phyloP scores from a whole-genome alignment of 768 basidiomycete genomes.

The Macrolepiota dolichaula region DNA sequence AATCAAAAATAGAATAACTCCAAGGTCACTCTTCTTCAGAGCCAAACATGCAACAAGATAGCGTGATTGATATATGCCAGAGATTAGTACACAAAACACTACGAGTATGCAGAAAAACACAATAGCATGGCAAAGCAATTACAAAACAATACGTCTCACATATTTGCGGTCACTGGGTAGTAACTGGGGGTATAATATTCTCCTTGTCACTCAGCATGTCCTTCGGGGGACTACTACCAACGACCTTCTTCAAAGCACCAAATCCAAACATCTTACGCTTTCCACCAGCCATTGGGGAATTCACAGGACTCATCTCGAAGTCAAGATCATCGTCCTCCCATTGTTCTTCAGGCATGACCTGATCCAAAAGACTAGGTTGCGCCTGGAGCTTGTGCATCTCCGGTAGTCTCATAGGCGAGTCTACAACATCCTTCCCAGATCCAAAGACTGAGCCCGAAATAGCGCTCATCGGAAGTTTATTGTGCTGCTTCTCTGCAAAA shows the following conservation, averaged over 20 bases:
- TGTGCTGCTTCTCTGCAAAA: conserved; percentile 43
- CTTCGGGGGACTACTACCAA: conserved; percentile 18
- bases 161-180: not conserved
- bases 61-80: too few relatives aligned
- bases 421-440: conserved; percentile 29
- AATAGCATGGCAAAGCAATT: conserved; percentile 1
- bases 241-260: conserved; percentile 15
- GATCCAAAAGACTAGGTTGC: conserved; percentile 55
- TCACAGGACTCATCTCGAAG: conserved; percentile 28
- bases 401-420: conserved; percentile 50
- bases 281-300: conserved; percentile 1
- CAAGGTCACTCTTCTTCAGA: not conserved
- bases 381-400: conserved; percentile 28
- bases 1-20: too few relatives aligned
- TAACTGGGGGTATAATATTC: conserved; percentile 32
- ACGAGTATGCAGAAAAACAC: not conserved
- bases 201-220: conserved; percentile 50
- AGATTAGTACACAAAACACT: not conserved
- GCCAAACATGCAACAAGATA: too few relatives aligned
- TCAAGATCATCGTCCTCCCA: conserved; percentile 43
- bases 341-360: conserved; percentile 55
- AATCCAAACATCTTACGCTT: conserved; percentile 16
- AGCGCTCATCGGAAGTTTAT: conserved; percentile 14
- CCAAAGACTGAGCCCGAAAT: conserved; percentile 2
- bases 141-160: not conserved